These are phyloP conservation scores for Lentinula edodes DNA, from an alignment of 768 basidiomycete species.

Conservation along the genomic window DNA sequence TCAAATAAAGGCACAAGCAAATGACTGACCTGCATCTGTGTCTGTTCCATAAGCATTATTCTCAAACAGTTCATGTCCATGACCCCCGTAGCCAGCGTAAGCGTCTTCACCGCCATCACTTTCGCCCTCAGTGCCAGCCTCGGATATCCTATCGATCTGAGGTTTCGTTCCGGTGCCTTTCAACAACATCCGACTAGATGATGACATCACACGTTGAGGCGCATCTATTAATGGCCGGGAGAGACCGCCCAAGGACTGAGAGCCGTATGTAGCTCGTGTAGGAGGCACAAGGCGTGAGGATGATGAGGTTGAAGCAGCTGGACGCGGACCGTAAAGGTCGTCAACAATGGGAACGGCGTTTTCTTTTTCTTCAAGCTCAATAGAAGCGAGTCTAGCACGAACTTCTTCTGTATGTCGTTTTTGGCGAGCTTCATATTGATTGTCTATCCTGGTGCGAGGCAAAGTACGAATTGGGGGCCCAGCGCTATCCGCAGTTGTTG, in stretches of 20 bases:
- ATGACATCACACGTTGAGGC: neutral
- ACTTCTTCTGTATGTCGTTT: conserved; percentile 8
- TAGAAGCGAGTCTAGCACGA: neutral
- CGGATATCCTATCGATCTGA: conserved; percentile 45
- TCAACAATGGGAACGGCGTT: conserved; percentile 10
- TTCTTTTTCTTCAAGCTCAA: conserved; percentile 11
- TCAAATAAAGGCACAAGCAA: neutral
- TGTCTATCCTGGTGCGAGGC: conserved; percentile 1
- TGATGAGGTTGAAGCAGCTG: neutral
- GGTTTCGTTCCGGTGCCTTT: conserved; percentile 13
- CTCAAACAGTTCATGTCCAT: neutral
- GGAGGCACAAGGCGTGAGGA: neutral
- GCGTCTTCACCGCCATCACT: conserved; percentile 30
- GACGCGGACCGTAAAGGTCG: conserved; percentile 9
- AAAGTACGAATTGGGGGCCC: conserved; percentile 2
- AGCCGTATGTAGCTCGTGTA: conserved; percentile 5
- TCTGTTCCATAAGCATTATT: neutral
- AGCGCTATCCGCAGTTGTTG: neutral
- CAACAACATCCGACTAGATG: conserved; percentile 1
- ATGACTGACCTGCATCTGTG: neutral
- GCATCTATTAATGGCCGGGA: conserved; percentile 3
- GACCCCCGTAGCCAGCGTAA: conserved; percentile 21
- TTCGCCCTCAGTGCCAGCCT: conserved; percentile 28
- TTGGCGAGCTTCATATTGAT: conserved; percentile 4
- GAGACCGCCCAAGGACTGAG: neutral